Base-by-base conservation (phyloP, 371 early-diverging fungal genomes). In the Syncephalis plumigaleata region DNA sequence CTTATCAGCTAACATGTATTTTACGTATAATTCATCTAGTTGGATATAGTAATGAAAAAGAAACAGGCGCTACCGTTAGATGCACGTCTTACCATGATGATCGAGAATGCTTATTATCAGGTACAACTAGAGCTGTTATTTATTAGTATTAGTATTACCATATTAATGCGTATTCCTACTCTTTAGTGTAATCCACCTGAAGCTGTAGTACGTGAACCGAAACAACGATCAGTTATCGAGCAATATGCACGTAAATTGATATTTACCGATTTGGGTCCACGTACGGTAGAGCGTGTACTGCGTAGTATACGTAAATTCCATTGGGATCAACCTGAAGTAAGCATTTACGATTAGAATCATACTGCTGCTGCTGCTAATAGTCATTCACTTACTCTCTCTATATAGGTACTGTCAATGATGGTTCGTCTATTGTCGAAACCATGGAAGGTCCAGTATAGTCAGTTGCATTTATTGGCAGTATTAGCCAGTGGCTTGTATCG, bases 91-190 rank as follows among this genome's bases (percentile, higher is more conserved):
- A 54, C 69, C 4, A 51, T 90, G 45, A 82, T 96, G 79, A 79
- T 97, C 36, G 93, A 95, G 27, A 92, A 91, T 56, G 94, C 94
- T 0, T 88, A 79, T 51, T 85, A 84, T 55, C 81, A 80, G 46
- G 44, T 31, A 11, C n/a, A n/a, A n/a, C n/a, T n/a, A n/a, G n/a
- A n/a, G n/a, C n/a, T n/a, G n/a, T n/a, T 31, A 31, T 36, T 2
- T 17, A n/a, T 22, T 2, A 47, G 75, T 31, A 31, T 31, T 31
- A 7, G 11, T 31, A 31, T 31, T n/a, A n/a, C n/a, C n/a, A n/a
- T n/a, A n/a, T n/a, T n/a, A n/a, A n/a, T n/a, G n/a, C n/a, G n/a
- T n/a, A n/a, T n/a, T n/a, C n/a, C n/a, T n/a, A n/a, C n/a, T n/a
- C n/a, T n/a, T 7, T 31, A 31, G 56, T 91, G 88, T 50, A 82